Evolutionary conservation across 169 alveolate genomes (phyloP), one percentile per base, ranked within the genome.

Genomic region (Blepharisma undulans): DNA sequence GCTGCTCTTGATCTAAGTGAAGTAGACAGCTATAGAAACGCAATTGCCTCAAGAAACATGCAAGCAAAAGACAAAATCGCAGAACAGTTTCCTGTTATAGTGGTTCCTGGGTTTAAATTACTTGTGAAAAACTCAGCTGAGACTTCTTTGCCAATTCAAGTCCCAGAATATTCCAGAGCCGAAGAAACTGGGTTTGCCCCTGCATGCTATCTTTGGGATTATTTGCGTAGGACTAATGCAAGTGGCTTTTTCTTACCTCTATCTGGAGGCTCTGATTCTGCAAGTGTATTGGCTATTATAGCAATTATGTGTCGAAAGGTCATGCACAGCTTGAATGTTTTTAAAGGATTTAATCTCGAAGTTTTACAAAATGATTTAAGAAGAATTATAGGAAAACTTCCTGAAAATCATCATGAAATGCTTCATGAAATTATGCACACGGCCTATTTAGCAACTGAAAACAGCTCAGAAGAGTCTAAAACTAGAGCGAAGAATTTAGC

Each of bases 221-320:
- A 96, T 60, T 90, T 97, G 33, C 92, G 97, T 88, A 90, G 98
- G 77, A 93, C 96, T 7, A 96, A 97, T 30, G 96, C 97, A 8
- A 88, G 96, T 12, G 99, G 99, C 0, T 97, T 95, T 90, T 97
- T 97, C 90, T 84, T 98, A 22, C 98, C 99, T 1, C 87, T 97
- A 27, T 96, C 98, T 21, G 99, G 99, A 18, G 99, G 99, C 0
- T 95, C 97, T 22, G 99, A 98, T 92, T 93, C 97, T 78, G 91
- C 96, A 4, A 82, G 97, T 18, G 36, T 72, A 21, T 30, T 89
- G 60, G 87, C 93, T 22, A 80, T 76, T 27, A 74, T 81, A 25
- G 90, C 59, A 16, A 34, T 25, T 30, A 90, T 90, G 95, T 91
- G 91, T 48, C 34, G 77, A 66, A 82, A 32, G 72, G 92, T 76